These are phyloP conservation scores for Beauveria asiatica DNA, from an alignment of 2,329 filamentous ascomycete genomes.

Conservation along the genomic window DNA sequence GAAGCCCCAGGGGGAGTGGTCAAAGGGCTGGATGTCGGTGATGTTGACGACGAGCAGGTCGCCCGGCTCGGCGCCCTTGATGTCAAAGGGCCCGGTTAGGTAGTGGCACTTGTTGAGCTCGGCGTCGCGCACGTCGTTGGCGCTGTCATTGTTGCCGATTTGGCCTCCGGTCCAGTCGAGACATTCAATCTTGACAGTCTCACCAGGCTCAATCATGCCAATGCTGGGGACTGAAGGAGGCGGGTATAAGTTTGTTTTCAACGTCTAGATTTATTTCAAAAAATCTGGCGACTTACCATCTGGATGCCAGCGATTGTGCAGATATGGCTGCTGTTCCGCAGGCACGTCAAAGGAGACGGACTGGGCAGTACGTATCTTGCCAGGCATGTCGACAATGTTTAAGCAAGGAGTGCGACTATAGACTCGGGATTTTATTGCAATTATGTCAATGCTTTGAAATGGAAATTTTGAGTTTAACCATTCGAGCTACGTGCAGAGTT, in stretches of 20 bases:
- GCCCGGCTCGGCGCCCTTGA: slow-evolving; percentile 75
- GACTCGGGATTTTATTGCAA: neutral
- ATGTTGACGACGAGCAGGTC: slow-evolving; percentile 84
- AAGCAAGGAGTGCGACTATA: neutral
- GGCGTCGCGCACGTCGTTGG: slow-evolving; percentile 79
- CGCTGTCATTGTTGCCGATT: slow-evolving; percentile 79
- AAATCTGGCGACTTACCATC: slow-evolving; percentile 52
- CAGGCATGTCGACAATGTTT: slow-evolving; percentile 16
- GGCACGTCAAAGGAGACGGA: slow-evolving; percentile 67
- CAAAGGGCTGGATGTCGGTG: slow-evolving; percentile 82
- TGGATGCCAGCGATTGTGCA: slow-evolving; percentile 89
- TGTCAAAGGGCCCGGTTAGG: slow-evolving; percentile 79
- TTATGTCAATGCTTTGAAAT: neutral
- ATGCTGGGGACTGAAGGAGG: slow-evolving; percentile 56
- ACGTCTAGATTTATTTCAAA: neutral
- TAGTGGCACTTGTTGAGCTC: slow-evolving; percentile 83
- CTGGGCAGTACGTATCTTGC: slow-evolving; percentile 59
- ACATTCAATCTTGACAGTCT: slow-evolving; percentile 91
- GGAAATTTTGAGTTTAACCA: neutral
- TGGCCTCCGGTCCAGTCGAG: slow-evolving; percentile 80
- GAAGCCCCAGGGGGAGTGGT: slow-evolving; percentile 84
- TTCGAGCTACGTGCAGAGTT: neutral
- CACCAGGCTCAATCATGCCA: slow-evolving; percentile 67
- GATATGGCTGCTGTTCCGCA: slow-evolving; percentile 56
- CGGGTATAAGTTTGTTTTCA: neutral